These are phyloP conservation scores for Cladosporium colombiae DNA, from an alignment of 2,329 filamentous ascomycete species.

Conservation along the genomic window DNA sequence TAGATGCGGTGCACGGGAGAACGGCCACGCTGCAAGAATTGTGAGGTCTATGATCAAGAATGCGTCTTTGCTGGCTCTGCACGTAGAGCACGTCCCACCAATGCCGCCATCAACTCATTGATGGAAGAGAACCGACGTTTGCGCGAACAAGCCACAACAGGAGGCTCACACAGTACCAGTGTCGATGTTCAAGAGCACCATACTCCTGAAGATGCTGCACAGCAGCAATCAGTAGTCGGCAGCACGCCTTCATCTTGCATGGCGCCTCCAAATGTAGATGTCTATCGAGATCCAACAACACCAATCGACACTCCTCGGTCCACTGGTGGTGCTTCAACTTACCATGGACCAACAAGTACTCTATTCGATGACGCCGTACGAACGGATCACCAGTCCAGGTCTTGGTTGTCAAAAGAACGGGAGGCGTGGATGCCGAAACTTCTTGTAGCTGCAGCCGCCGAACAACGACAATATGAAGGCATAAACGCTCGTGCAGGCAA, in stretches of 20 bases:
- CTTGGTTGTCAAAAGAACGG: constrained; percentile 24
- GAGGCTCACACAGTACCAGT: not conserved
- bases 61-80: constrained; percentile 46
- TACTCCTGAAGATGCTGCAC: not conserved
- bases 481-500: constrained; percentile 49
- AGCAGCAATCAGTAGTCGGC: not conserved
- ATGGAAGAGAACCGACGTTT: constrained; percentile 27
- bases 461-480: constrained; percentile 53
- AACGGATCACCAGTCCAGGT: constrained; percentile 16
- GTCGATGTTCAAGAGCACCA: constrained; percentile 33
- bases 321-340: constrained; percentile 41
- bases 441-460: constrained; percentile 48
- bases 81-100: constrained; percentile 33
- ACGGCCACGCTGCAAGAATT: constrained; percentile 49
- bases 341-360: constrained; percentile 53
- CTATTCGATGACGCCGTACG: constrained; percentile 46
- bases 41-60: constrained; percentile 47
- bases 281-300: not conserved
- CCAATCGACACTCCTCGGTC: constrained; percentile 22
- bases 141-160: constrained; percentile 17
- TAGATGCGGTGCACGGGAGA: constrained; percentile 55
- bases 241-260: not conserved
- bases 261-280: not conserved
- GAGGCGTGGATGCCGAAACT: constrained; percentile 41
- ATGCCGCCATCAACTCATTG: constrained; percentile 24